phyloP scores from a whole-genome alignment of 257 asterid species.

The Echites panduratus region DNA sequence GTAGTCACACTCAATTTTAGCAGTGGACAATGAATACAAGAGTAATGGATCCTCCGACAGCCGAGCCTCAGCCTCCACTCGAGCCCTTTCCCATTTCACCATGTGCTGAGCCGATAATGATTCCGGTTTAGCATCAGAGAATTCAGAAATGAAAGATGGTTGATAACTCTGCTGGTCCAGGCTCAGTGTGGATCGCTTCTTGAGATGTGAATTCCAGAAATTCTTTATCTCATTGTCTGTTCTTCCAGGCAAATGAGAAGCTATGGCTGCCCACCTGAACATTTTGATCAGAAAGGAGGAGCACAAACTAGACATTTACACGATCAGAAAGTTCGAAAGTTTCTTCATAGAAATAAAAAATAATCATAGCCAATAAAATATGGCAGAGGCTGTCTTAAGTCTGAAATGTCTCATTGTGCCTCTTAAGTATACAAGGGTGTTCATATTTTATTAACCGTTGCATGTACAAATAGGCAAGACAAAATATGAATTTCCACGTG shows the following conservation, averaged over 20 bases:
- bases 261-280: conserved; percentile 67
- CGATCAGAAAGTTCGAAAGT: not conserved
- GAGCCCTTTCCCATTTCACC: conserved; percentile 38
- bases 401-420: not conserved
- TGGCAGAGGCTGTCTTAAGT: not conserved
- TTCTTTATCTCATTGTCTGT: conserved; percentile 69
- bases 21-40: conserved; percentile 11
- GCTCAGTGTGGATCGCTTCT: conserved; percentile 30
- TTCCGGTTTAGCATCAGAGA: conserved; percentile 17
- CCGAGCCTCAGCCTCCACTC: conserved; percentile 35
- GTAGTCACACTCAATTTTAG: conserved; percentile 32
- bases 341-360: not conserved
- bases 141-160: conserved; percentile 26
- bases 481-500: too few relatives aligned
- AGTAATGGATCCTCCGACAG: conserved; percentile 22
- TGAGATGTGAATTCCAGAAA: conserved; percentile 73
- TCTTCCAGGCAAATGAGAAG: conserved; percentile 59
- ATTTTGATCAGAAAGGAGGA: conserved; percentile 7
- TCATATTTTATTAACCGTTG: too few relatives aligned
- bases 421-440: not conserved
- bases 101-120: conserved; percentile 27
- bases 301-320: not conserved
- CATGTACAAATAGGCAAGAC: too few relatives aligned
- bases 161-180: conserved; percentile 13
- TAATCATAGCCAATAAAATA: not conserved